These are phyloP conservation scores for Steccherinum ochraceum DNA, from an alignment of 768 basidiomycete species.

Conservation along the genomic window DNA sequence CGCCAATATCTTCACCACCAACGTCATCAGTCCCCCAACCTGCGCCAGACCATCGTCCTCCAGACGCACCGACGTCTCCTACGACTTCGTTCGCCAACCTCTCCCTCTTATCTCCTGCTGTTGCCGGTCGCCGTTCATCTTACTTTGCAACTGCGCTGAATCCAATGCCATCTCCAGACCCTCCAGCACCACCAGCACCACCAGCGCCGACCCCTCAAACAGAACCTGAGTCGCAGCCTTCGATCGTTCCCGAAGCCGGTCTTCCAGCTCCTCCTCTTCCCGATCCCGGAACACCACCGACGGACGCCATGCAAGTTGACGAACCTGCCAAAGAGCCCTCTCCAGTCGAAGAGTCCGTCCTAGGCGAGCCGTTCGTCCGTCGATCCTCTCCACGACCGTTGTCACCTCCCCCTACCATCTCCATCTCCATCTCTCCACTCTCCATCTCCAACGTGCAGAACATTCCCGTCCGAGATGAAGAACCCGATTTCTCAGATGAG, in stretches of 20 bases:
- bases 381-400: background rate
- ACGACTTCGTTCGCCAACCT: constrained; percentile 46
- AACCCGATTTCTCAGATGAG: no score
- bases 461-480: no score
- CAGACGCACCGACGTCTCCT: constrained; percentile 31
- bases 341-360: background rate
- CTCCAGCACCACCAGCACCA: no score
- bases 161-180: no score
- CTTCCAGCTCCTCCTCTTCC: background rate
- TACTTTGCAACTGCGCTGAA: constrained; percentile 5
- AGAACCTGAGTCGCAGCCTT: background rate
- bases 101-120: constrained; percentile 35
- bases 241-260: background rate
- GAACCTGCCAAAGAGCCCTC: background rate
- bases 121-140: constrained; percentile 9
- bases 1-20: no score
- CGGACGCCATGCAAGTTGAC: background rate
- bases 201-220: no score
- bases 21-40: background rate
- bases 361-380: background rate
- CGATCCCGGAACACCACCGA: no score
- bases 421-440: no score
- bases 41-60: background rate
- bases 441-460: background rate
- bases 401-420: background rate